Conservation (phyloP, 1,284 basidiomycete species). For the Leccinum griseonigrum region DNA sequence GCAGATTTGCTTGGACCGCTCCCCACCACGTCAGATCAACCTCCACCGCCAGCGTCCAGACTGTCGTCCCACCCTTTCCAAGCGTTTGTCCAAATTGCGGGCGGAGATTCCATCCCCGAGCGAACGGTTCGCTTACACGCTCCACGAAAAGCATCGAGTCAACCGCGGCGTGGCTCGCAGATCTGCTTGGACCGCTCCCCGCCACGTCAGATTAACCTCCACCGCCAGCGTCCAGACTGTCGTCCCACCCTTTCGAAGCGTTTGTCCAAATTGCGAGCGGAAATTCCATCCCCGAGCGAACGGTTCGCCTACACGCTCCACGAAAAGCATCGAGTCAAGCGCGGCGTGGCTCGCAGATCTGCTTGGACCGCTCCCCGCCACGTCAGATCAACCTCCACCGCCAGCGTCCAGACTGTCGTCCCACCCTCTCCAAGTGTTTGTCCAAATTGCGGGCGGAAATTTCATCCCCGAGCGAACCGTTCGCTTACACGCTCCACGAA, state of each 20-base stretch:
- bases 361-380: constrained; percentile 31
- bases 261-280: constrained; percentile 71
- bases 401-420: constrained; percentile 1
- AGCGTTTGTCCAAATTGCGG: constrained; percentile 67
- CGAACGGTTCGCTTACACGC: no score
- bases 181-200: constrained; percentile 40
- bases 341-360: constrained; percentile 58
- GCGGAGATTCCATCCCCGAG: constrained; percentile 48
- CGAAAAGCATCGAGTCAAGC: constrained; percentile 70
- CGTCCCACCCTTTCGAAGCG: constrained; percentile 39
- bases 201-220: not conserved
- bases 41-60: not conserved
- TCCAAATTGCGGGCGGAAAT: constrained; percentile 65
- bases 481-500: constrained; percentile 57
- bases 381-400: not conserved
- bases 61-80: constrained; percentile 33
- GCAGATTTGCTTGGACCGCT: constrained; percentile 43
- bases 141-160: constrained; percentile 68
- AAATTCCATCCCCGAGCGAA: constrained; percentile 38
- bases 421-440: constrained; percentile 48
- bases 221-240: not conserved
- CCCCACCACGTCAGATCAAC: not conserved
- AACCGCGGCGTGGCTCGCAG: constrained; percentile 57
- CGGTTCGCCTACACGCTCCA: constrained; percentile 16
- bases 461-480: constrained; percentile 55